Conservation (phyloP, 2,329 filamentous ascomycete genomes). For the Chaetomiaceae sp. region DNA sequence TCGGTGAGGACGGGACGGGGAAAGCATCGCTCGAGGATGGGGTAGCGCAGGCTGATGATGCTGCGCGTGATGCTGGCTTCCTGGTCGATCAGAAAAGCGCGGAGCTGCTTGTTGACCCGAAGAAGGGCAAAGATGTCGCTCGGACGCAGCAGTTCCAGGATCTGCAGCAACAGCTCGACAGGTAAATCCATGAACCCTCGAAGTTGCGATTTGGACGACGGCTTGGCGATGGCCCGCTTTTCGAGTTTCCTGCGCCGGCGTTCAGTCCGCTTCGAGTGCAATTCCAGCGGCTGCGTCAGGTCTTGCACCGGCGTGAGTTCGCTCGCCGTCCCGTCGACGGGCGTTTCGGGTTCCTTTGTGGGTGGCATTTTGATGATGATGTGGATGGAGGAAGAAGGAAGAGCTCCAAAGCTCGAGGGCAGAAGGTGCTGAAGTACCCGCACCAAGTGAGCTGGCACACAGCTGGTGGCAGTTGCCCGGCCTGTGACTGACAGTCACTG, state of each 20-base stretch:
- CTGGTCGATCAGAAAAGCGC: constrained; percentile 41
- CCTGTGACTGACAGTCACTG: not conserved
- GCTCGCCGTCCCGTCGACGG: not conserved
- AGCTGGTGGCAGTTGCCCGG: not conserved
- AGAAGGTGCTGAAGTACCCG: too few species aligned
- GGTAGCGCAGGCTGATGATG: constrained; percentile 46
- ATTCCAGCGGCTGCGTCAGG: constrained; percentile 43
- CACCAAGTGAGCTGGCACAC: too few species aligned
- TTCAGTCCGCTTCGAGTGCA: constrained; percentile 50
- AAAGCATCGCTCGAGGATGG: constrained; percentile 48
- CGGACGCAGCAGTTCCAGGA: constrained; percentile 44
- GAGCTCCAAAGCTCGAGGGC: not conserved
- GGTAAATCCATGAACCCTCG: constrained; percentile 44
- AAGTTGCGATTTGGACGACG: constrained; percentile 20
- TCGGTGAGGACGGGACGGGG: constrained; percentile 44
- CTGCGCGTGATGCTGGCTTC: constrained; percentile 39
- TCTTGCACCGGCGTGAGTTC: constrained; percentile 27
- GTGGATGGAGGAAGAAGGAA: not conserved
- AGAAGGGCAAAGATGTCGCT: constrained; percentile 47
- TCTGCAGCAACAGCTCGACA: constrained; percentile 47
- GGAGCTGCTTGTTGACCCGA: constrained; percentile 39
- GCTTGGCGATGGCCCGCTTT: constrained; percentile 33
- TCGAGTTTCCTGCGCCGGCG: constrained; percentile 42
- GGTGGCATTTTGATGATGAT: constrained; percentile 6
- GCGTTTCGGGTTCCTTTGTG: not conserved